These are phyloP conservation scores for Dictyostelium firmibasis DNA, from an alignment of 78 protist species.

Conservation along the genomic window DNA sequence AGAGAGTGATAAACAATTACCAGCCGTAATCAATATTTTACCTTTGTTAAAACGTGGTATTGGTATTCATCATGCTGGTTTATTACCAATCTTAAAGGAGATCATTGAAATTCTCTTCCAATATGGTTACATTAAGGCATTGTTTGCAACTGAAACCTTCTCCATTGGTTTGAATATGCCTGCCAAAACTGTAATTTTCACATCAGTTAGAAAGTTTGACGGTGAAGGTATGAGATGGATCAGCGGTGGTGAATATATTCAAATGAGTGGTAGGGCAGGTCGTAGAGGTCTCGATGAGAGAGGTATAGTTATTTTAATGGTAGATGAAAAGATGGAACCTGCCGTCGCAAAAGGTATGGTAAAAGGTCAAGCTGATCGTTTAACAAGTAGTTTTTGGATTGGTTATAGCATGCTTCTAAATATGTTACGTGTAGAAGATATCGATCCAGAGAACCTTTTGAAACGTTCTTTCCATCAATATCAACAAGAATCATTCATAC, in stretches of 20 bases:
- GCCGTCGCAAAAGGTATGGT: slow-evolving; percentile 86
- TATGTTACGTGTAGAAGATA: slow-evolving; percentile 92
- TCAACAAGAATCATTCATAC: slow-evolving; percentile 85
- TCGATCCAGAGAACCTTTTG: slow-evolving; percentile 88
- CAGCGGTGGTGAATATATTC: slow-evolving; percentile 96
- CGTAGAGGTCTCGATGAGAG: slow-evolving; percentile 96
- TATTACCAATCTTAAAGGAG: slow-evolving; percentile 97
- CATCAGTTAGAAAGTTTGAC: slow-evolving; percentile 89
- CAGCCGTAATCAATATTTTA: slow-evolving; percentile 75
- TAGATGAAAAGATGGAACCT: slow-evolving; percentile 93
- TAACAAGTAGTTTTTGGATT: slow-evolving; percentile 93
- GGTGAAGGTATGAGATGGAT: slow-evolving; percentile 85
- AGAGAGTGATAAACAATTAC: slow-evolving; percentile 78
- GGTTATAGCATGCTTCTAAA: slow-evolving; percentile 96
- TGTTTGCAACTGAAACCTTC: slow-evolving; percentile 99
- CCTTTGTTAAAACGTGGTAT: slow-evolving; percentile 91
- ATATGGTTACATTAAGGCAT: slow-evolving; percentile 93
- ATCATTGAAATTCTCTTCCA: slow-evolving; percentile 96
- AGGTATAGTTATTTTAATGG: slow-evolving; percentile 95
- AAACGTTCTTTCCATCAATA: slow-evolving; percentile 92
- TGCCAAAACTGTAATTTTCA: slow-evolving; percentile 96
- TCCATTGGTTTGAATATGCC: slow-evolving; percentile 99
- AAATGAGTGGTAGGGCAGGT: slow-evolving; percentile 99
- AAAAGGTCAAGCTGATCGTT: slow-evolving; percentile 92
- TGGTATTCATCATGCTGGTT: slow-evolving; percentile 98